Evolutionary conservation across 2,329 filamentous ascomycete species (phyloP), one percentile per base, ranked within the genome.

Genomic region (Ascomycota sp.): DNA sequence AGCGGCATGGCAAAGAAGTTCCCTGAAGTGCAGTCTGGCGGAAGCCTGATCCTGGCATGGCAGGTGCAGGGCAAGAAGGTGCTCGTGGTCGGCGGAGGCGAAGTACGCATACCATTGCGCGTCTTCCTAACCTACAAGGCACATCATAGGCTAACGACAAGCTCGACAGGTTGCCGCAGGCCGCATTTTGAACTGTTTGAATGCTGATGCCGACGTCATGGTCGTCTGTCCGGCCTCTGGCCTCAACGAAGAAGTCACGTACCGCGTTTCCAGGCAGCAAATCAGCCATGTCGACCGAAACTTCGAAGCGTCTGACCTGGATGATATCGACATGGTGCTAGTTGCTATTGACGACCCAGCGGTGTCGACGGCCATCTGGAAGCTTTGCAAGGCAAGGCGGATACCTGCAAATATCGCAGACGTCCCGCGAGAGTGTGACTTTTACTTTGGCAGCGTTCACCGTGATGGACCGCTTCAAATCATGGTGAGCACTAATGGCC

Each of bases 401-500:
- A 79, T 95, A 38, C 72, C 83, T 5, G 85, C 83, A 33, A 98
- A 98, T 52, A 93, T 98, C 40, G 89, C 89, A 40, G 89, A 98
- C 48, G 89, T 98, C 4, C 89, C 89, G 0, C 69, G 82, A 1
- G 89, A 98, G 52, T 98, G 89, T 53, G 89, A 98, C 47, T 98
- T 98, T 49, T 98, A 94, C 62, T 98, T 98, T 56, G 89, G 89
- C 37, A 89, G 79, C 48, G 75, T 94, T 24, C 81, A 98, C 55
- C 75, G 89, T 30, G 89, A 98, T 50, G 89, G 89, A 0, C 89
- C 89, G 5, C 55, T 98, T 35, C 89, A 98, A 59, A 76, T 98
- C 44, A 98, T 98, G 89, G 86, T 98, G 42, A 91, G 80, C 57
- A 98, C 89, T 23, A 98, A 95, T 50, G 89, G 89, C 30, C 94